Evolutionary conservation across 257 asterid species (phyloP).

Genomic region (Nemophila menziesii): DNA sequence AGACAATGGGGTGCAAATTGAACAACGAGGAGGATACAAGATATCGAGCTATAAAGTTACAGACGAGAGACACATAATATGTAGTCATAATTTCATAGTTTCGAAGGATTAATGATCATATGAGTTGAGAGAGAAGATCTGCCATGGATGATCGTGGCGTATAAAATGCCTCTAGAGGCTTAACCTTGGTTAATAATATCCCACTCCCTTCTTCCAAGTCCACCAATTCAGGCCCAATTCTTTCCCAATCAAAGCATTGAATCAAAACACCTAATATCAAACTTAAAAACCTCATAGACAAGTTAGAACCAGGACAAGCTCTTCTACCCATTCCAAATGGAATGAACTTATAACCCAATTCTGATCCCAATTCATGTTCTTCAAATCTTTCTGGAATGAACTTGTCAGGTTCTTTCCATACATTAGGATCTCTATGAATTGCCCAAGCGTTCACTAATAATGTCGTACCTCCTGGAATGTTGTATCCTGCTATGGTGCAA

Average conservation of each 20-base stretch:
- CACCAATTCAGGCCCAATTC: conserved; percentile 16
- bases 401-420: conserved; percentile 13
- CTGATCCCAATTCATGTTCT: neutral
- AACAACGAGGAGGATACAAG: too few species aligned
- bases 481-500: conserved; percentile 10
- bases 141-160: conserved; percentile 22
- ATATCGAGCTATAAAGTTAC: too few species aligned
- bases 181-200: conserved; percentile 19
- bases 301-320: conserved; percentile 31
- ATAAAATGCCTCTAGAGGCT: conserved; percentile 27
- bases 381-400: conserved; percentile 24
- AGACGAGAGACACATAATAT: too few species aligned
- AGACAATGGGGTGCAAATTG: too few species aligned
- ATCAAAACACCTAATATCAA: conserved; percentile 27
- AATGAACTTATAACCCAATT: conserved; percentile 1
- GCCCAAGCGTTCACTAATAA: conserved; percentile 24
- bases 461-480: conserved; percentile 14
- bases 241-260: conserved; percentile 45
- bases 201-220: conserved; percentile 21
- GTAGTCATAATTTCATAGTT: too few species aligned
- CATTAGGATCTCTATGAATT: conserved; percentile 15
- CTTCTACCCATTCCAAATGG: conserved; percentile 47
- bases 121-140: conserved; percentile 8
- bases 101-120: too few species aligned
- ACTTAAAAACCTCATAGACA: conserved; percentile 33